Conservation (phyloP, 2,329 filamentous ascomycete species). For the Xylariaceae sp. region DNA sequence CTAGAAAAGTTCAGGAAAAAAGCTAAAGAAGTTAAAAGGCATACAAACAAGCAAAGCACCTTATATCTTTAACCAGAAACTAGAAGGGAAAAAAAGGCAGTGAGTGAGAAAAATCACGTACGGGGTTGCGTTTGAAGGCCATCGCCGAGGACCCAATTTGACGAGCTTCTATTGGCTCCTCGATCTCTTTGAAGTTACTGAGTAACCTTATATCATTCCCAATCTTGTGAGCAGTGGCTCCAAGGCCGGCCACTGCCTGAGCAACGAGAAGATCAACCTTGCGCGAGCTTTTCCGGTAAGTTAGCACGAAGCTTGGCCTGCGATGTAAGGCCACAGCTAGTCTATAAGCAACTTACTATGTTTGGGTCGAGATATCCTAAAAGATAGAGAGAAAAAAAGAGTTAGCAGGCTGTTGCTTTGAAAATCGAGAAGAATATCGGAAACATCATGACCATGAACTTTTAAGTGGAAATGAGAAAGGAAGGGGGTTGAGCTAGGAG, state of each 20-base stretch:
- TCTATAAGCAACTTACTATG: conserved; percentile 39
- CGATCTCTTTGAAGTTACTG: conserved; percentile 79
- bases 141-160: conserved; percentile 49
- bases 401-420: neutral
- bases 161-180: conserved; percentile 65
- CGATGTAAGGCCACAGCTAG: neutral
- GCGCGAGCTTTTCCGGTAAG: conserved; percentile 54
- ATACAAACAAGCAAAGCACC: no score
- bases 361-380: conserved; percentile 64
- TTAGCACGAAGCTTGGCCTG: conserved; percentile 3
- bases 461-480: no score
- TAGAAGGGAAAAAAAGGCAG: neutral
- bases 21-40: no score
- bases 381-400: conserved; percentile 1
- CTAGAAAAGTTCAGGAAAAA: no score
- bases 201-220: conserved; percentile 76
- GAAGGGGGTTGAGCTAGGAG: no score
- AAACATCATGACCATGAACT: conserved; percentile 31
- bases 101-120: neutral
- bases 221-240: conserved; percentile 79
- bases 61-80: no score
- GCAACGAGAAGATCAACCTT: conserved; percentile 84
- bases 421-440: no score
- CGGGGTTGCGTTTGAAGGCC: conserved; percentile 47
- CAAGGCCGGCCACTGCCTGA: conserved; percentile 80